Evolutionary conservation across 768 basidiomycete species (phyloP).

Genomic region (Rhodosporidiobolus sp.): DNA sequence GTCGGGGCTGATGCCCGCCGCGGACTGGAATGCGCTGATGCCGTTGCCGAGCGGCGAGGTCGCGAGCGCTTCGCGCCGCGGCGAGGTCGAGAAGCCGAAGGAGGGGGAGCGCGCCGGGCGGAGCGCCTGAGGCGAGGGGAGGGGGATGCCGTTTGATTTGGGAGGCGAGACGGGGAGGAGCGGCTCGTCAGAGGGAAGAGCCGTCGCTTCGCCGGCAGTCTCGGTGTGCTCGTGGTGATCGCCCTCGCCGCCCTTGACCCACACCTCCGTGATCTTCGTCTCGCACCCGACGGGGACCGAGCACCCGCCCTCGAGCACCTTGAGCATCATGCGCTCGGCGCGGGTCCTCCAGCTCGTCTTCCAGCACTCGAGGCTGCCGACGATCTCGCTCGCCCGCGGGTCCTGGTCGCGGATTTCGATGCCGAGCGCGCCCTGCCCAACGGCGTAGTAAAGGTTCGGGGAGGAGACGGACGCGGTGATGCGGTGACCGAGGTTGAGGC

Average conservation of each 20-base stretch:
- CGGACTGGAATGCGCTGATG: not conserved
- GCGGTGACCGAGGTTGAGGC: slow-evolving; percentile 62
- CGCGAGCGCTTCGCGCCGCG: not conserved
- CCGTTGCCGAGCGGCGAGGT: not conserved
- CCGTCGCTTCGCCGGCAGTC: slow-evolving; percentile 14
- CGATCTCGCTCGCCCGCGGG: slow-evolving; percentile 66
- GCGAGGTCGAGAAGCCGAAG: not conserved
- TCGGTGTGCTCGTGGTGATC: slow-evolving; percentile 44
- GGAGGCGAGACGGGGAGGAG: slow-evolving; percentile 12
- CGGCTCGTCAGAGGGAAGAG: slow-evolving; percentile 1
- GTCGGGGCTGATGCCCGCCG: not conserved
- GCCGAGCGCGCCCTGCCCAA: slow-evolving; percentile 88
- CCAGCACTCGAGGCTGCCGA: slow-evolving; percentile 68
- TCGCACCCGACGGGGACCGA: slow-evolving; percentile 89
- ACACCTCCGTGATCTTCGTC: slow-evolving; percentile 49
- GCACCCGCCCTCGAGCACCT: slow-evolving; percentile 93
- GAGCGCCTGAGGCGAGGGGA: not conserved
- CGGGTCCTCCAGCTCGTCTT: slow-evolving; percentile 70
- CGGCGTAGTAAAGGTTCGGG: slow-evolving; percentile 78
- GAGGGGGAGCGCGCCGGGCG: not conserved
- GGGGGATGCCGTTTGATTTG: too few relatives aligned
- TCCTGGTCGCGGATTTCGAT: slow-evolving; percentile 62
- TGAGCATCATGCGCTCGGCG: slow-evolving; percentile 82
- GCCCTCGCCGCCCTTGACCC: slow-evolving; percentile 45
- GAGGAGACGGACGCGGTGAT: slow-evolving; percentile 70